Evolutionary conservation across 1,284 basidiomycete species (phyloP).

Genomic region (Malassezia arunalokei): DNA sequence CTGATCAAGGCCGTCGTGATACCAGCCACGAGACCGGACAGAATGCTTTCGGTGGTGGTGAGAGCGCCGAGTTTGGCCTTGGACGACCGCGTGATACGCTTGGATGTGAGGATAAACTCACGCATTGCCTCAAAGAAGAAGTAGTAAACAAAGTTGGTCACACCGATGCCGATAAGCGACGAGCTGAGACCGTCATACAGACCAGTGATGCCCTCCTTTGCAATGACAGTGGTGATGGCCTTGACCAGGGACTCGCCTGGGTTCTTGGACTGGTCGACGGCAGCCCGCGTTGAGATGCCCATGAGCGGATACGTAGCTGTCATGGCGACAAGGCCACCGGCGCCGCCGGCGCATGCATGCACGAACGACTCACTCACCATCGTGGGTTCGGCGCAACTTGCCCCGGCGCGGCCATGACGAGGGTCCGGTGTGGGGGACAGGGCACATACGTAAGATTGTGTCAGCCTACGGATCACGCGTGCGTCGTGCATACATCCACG

Average conservation of each 20-base stretch:
- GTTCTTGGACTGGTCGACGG: constrained; percentile 71
- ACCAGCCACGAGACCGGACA: constrained; percentile 77
- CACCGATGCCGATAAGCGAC: constrained; percentile 75
- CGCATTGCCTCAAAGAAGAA: constrained; percentile 47
- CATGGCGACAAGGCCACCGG: constrained; percentile 63
- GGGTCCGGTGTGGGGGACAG: not conserved
- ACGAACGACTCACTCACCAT: constrained; percentile 61
- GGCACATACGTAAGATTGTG: not conserved
- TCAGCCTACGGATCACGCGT: too few relatives aligned
- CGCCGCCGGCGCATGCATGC: constrained; percentile 76
- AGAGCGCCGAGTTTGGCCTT: constrained; percentile 50
- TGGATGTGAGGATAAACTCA: constrained; percentile 41
- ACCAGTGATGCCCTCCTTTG: constrained; percentile 70
- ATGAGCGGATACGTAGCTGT: constrained; percentile 58
- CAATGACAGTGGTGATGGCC: constrained; percentile 61
- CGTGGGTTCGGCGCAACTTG: not conserved
- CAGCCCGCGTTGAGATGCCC: constrained; percentile 80
- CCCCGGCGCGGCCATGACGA: not conserved
- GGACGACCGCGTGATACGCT: constrained; percentile 34
- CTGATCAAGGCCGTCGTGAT: constrained; percentile 77
- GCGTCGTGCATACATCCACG: not conserved
- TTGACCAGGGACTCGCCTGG: constrained; percentile 50
- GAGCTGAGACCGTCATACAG: constrained; percentile 80
- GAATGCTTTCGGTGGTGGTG: constrained; percentile 72
- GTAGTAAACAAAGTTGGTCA: constrained; percentile 67